A percentile compares a stretch with the other conserved stretches of the same genome.
phyloP scores from a whole-genome alignment of 2,329 filamentous ascomycete species.

The Iodosphaeria phyllophila region DNA sequence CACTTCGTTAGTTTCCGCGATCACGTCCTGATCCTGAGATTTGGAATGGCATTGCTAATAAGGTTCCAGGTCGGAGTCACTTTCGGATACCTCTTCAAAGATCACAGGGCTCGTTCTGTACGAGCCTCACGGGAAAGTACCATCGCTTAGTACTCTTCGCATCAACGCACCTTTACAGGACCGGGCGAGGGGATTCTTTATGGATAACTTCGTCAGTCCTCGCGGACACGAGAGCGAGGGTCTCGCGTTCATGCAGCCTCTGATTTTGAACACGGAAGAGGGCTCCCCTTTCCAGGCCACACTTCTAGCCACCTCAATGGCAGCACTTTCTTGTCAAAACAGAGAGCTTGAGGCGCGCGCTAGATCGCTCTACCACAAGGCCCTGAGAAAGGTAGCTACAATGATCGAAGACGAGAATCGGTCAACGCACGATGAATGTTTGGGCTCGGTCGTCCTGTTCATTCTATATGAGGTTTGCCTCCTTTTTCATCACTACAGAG shows the following conservation, averaged over 20 bases:
- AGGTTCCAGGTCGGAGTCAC: too few species aligned
- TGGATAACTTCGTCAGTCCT: too few species aligned
- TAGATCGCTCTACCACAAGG: neutral
- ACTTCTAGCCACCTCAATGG: neutral
- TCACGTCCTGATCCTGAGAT: too few species aligned
- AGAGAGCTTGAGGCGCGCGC: neutral
- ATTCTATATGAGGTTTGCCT: neutral
- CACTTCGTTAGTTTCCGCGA: too few species aligned
- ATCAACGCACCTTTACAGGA: too few species aligned
- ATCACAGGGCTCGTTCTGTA: too few species aligned
- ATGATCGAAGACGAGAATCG: neutral
- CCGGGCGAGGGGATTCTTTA: too few species aligned
- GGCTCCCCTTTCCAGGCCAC: neutral
- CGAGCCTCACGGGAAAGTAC: too few species aligned
- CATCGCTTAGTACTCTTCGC: too few species aligned
- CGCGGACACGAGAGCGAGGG: too few species aligned
- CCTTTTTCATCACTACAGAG: neutral
- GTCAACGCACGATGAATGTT: neutral
- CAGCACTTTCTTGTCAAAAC: neutral
- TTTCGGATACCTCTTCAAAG: too few species aligned
- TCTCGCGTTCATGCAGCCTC: neutral
- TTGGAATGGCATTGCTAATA: too few species aligned
- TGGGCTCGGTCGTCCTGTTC: neutral
- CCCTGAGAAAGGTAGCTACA: neutral
- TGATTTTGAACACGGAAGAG: neutral